Evolutionary conservation across 148 eudicot species (phyloP).

Genomic region (Rhododendron kiyosumense): DNA sequence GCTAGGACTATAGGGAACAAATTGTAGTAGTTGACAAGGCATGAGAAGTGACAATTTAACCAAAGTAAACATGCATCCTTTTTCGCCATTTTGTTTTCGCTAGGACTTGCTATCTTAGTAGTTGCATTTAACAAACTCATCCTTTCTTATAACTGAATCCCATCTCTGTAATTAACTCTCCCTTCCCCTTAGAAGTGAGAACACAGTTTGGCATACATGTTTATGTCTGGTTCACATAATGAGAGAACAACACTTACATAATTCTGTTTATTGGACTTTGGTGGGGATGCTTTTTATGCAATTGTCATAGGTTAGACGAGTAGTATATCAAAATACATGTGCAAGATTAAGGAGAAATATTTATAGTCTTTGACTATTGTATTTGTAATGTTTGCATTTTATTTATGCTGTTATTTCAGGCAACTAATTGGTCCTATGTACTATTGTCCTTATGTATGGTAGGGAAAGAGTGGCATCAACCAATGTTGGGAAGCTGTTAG

Average conservation of each 20-base stretch:
- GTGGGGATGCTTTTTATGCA: background rate
- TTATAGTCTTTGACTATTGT: background rate
- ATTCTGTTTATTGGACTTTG: background rate
- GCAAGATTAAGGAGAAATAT: background rate
- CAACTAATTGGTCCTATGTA: background rate
- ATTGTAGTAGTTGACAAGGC: background rate
- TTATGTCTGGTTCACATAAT: background rate
- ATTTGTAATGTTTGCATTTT: background rate
- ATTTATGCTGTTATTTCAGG: background rate
- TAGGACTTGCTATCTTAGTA: background rate
- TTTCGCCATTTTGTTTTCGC: background rate
- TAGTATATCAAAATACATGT: background rate
- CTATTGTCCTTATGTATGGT: background rate
- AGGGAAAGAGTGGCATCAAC: constrained; percentile 58
- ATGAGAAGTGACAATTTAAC: background rate
- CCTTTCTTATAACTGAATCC: background rate
- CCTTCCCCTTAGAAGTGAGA: background rate
- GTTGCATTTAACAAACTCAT: background rate
- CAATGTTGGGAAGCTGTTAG: constrained; percentile 69
- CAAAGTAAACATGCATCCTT: background rate
- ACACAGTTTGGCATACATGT: background rate
- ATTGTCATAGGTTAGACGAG: background rate
- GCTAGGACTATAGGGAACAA: background rate
- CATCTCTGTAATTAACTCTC: background rate
- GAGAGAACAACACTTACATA: background rate